Base-by-base conservation (phyloP, 768 basidiomycete species). In the Hygrophorus pudorinus region DNA sequence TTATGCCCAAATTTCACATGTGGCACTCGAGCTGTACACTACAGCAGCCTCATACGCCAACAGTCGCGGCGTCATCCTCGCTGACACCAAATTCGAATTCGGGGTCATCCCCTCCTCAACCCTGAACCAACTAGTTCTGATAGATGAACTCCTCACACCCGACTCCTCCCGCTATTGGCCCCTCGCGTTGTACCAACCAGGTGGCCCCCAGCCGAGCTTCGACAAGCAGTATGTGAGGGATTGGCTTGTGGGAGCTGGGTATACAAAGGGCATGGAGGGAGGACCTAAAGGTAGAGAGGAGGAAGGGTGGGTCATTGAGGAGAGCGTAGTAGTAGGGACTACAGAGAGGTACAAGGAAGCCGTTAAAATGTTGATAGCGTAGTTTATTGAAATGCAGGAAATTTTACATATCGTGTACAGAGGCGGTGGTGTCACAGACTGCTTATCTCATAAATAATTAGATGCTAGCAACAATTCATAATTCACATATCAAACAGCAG, bases 161-260 rank as follows among this genome's bases (percentile, higher is more conserved):
- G 96, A 99, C 61, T 97, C 92, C 11, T 96, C 91, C 13, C 77
- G 94, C 27, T 99, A 97, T 67, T 98, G 96, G 96, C 88, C 92
- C 1, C 67, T 81, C 5, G 71, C 67, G 4, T 73, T 67, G 2
- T 97, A 96, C 63, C 62, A 65, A 24, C 70, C 79, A 3, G 96
- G 93, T 3, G 68, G 73, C 29, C 57, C 79, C 0, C 94, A 96
- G 63, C 77, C 83, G 14, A 90, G 89, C 56, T 98, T 96, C 56
- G 96, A 98, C 61, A 99, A 98, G 65, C 96, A 99, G 64, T 97
- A 85, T 56, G 65, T 98, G 45, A 71, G 96, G 14, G 93, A 98
- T 58, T 89, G 90, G 82, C 66, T 99, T 21, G 81, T 81, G 9
- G 56, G 64, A 20, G 64, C 67, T 5, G 90, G 90, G 1, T 91